Conservation (phyloP, 805 yeast species). For the Wickerhamomyces chaumierensis region DNA sequence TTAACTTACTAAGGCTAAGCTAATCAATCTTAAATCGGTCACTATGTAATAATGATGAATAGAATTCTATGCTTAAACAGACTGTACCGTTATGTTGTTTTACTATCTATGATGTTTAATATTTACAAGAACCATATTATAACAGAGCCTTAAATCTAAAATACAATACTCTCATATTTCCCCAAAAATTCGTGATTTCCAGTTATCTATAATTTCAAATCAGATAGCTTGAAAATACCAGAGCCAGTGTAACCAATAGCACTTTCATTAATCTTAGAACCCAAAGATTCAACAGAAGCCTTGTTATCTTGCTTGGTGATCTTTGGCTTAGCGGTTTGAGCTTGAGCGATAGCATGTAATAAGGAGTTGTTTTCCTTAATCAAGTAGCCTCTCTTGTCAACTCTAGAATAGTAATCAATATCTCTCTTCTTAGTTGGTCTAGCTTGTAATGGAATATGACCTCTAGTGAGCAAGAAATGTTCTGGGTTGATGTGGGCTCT, state of each 20-base stretch:
- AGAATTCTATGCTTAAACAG: no score
- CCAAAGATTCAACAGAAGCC: slow-evolving; percentile 3
- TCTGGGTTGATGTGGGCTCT: slow-evolving; percentile 71
- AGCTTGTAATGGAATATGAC: slow-evolving; percentile 74
- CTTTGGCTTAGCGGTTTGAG: slow-evolving; percentile 8
- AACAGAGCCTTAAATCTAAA: no score
- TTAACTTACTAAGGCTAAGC: no score
- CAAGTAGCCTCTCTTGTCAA: slow-evolving; percentile 68
- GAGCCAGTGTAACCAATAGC: slow-evolving; percentile 15
- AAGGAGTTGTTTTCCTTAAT: slow-evolving; percentile 24
- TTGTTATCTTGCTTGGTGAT: slow-evolving; percentile 3
- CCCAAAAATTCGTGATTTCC: no score
- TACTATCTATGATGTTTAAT: no score
- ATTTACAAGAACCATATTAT: background rate
- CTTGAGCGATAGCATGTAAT: slow-evolving; percentile 12
- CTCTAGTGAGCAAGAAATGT: slow-evolving; percentile 54
- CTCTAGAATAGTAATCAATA: slow-evolving; percentile 64
- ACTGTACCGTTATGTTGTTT: no score
- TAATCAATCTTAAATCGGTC: no score
- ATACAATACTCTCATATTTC: background rate
- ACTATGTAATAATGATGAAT: no score
- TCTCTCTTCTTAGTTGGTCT: slow-evolving; percentile 79
- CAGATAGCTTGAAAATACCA: slow-evolving; percentile 15
- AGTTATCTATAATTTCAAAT: slow-evolving; percentile 11
- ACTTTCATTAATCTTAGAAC: slow-evolving; percentile 10